These are phyloP conservation scores for Malus hybrid DNA, from an alignment of 331 rosid genomes.

Conservation along the genomic window DNA sequence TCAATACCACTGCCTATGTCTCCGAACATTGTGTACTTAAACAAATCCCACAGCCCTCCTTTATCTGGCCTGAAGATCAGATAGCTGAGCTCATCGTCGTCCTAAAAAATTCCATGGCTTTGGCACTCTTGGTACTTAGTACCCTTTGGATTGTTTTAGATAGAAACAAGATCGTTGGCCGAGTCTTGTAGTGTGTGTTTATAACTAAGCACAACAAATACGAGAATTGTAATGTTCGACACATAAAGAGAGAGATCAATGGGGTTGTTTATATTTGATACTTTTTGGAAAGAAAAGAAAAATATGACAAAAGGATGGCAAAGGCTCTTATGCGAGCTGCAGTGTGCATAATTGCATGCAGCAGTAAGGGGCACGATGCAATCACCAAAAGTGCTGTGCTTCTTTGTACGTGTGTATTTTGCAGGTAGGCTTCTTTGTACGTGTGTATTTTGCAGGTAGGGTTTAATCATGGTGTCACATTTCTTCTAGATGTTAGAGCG, in stretches of 20 bases:
- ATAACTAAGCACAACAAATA: too few relatives aligned
- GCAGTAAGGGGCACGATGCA: not conserved
- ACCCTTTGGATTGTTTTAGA: too few relatives aligned
- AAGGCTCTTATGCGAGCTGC: not conserved
- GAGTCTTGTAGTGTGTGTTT: too few relatives aligned
- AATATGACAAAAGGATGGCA: not conserved
- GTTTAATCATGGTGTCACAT: not conserved
- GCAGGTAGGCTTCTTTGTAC: not conserved
- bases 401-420: not conserved
- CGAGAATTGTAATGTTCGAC: too few relatives aligned
- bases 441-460: not conserved
- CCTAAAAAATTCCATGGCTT: not conserved
- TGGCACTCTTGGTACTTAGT: not conserved
- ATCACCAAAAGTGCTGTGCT: not conserved
- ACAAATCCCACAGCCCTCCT: constrained; percentile 45
- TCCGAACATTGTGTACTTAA: constrained; percentile 21
- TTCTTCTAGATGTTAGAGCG: not conserved
- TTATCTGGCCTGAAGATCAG: constrained; percentile 51
- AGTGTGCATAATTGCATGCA: not conserved
- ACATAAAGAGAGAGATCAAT: too few relatives aligned
- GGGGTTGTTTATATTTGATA: too few relatives aligned
- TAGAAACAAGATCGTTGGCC: too few relatives aligned
- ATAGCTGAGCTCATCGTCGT: constrained; percentile 16
- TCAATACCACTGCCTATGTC: constrained; percentile 20
- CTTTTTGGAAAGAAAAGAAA: not conserved